Evolutionary conservation across 2,329 filamentous ascomycete species (phyloP).

Genomic region (Blumeriella jaapii): DNA sequence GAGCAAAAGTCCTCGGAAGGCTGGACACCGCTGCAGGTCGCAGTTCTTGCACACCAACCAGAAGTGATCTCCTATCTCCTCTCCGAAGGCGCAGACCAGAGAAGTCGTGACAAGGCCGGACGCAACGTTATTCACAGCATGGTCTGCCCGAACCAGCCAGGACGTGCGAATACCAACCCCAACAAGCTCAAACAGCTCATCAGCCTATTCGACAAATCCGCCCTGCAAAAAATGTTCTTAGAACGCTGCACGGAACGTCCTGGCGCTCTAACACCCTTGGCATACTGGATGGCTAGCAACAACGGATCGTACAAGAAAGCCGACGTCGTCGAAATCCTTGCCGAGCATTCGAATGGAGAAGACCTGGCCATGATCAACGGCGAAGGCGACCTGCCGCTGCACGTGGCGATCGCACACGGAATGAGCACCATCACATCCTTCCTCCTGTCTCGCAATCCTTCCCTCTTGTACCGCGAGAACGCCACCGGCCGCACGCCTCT

Average conservation of each 20-base stretch:
- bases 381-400: conserved; percentile 53
- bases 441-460: conserved; percentile 18
- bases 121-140: conserved; percentile 60
- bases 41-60: conserved; percentile 44
- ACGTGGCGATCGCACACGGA: conserved; percentile 31
- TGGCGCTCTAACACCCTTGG: conserved; percentile 51
- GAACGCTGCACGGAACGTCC: conserved; percentile 42
- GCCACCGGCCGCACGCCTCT: conserved; percentile 62
- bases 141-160: conserved; percentile 12
- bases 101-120: conserved; percentile 44
- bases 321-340: conserved; percentile 37
- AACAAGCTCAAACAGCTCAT: conserved; percentile 37
- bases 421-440: conserved; percentile 14
- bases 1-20: conserved; percentile 47
- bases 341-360: conserved; percentile 43
- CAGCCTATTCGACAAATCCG: conserved; percentile 43
- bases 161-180: conserved; percentile 13
- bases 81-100: conserved; percentile 57
- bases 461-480: conserved; percentile 57
- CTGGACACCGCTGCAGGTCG: conserved; percentile 57
- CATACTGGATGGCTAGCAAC: conserved; percentile 37
- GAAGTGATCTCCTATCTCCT: conserved; percentile 51
- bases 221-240: conserved; percentile 45
- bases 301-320: conserved; percentile 21
- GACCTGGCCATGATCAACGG: conserved; percentile 49